These are phyloP conservation scores for Ustilago cynodontis DNA, from an alignment of 1,284 basidiomycete genomes.

Conservation along the genomic window DNA sequence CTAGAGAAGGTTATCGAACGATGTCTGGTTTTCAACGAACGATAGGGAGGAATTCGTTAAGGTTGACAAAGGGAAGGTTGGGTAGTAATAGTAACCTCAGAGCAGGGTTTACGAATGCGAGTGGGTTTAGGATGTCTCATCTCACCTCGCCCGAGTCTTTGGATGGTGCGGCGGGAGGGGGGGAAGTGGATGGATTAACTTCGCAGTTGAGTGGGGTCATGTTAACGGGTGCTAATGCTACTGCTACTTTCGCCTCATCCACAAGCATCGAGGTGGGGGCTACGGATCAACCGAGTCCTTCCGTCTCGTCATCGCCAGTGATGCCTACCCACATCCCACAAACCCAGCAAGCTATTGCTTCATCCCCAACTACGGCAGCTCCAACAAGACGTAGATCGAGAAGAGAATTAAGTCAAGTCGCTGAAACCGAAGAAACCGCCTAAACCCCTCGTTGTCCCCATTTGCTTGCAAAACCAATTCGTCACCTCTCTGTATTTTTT, in stretches of 20 bases:
- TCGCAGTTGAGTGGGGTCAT: constrained; percentile 33
- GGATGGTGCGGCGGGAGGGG: neutral
- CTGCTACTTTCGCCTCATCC: constrained; percentile 26
- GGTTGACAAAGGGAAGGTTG: constrained; percentile 37
- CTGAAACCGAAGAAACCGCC: constrained; percentile 15
- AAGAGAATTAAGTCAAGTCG: constrained; percentile 36
- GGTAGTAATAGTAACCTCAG: constrained; percentile 32
- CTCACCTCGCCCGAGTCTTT: neutral
- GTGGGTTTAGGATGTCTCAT: neutral
- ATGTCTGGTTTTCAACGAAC: constrained; percentile 18
- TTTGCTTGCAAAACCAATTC: no score
- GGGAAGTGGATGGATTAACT: constrained; percentile 24
- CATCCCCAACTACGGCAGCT: neutral
- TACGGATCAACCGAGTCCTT: no score
- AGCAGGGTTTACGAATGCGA: constrained; percentile 17
- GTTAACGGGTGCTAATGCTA: constrained; percentile 23
- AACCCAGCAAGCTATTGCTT: neutral
- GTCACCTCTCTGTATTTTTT: no score
- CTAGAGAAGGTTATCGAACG: constrained; percentile 28
- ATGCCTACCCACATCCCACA: neutral
- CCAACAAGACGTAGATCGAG: constrained; percentile 13
- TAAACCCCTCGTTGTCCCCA: no score
- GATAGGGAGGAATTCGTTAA: constrained; percentile 34
- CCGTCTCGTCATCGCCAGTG: no score
- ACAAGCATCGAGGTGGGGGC: no score